These are phyloP conservation scores for Aleurites moluccanus DNA, from an alignment of 441 rosid species.

Conservation along the genomic window DNA sequence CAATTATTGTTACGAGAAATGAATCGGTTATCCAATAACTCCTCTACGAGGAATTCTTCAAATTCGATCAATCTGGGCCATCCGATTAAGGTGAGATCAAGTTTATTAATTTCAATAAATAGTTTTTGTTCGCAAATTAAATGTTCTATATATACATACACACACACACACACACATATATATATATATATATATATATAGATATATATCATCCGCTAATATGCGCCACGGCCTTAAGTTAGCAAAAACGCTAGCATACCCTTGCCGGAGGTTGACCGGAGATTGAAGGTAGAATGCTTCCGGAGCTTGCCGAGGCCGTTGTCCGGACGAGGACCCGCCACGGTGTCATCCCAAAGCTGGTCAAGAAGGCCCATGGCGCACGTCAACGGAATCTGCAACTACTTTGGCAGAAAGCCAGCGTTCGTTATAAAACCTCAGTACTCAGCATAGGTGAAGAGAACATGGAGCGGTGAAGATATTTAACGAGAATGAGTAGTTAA, in stretches of 20 bases:
- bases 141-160: not conserved
- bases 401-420: slow-evolving; percentile 4
- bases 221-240: not conserved
- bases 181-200: too few species aligned
- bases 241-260: slow-evolving; percentile 46
- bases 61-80: not conserved
- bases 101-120: not conserved
- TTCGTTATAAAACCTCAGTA: not conserved
- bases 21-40: not conserved
- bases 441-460: not conserved
- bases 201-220: not conserved
- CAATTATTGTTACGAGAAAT: not conserved
- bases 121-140: not conserved
- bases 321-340: slow-evolving; percentile 91
- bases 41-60: not conserved
- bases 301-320: slow-evolving; percentile 94
- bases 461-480: not conserved
- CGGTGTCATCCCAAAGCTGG: slow-evolving; percentile 96
- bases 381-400: slow-evolving; percentile 1
- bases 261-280: slow-evolving; percentile 75
- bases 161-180: too few species aligned
- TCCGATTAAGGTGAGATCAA: not conserved
- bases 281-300: slow-evolving; percentile 64
- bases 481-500: slow-evolving; percentile 31
- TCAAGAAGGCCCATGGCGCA: slow-evolving; percentile 75